A percentile compares a stretch with the other conserved stretches of the same genome.
These are phyloP conservation scores for Harringtonia lauricola DNA, from an alignment of 2,329 filamentous ascomycete genomes.

Conservation along the genomic window DNA sequence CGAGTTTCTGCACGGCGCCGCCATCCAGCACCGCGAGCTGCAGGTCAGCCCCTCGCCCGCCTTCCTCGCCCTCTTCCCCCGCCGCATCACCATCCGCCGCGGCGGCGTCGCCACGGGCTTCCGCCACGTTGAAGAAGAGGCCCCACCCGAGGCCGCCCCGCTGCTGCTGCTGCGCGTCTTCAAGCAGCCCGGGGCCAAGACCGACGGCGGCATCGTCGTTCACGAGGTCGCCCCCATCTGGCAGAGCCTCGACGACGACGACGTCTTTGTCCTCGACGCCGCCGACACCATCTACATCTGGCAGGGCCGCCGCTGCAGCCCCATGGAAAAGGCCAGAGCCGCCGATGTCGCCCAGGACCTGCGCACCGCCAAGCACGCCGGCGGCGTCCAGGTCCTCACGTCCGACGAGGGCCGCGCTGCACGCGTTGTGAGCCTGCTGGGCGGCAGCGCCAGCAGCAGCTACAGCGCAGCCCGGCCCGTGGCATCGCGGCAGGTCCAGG, in stretches of 20 bases:
- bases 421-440: conserved; percentile 44
- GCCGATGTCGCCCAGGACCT: conserved; percentile 53
- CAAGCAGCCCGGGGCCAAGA: conserved; percentile 39
- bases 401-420: conserved; percentile 46
- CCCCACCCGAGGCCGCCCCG: conserved; percentile 6
- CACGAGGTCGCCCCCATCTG: conserved; percentile 53
- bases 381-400: conserved; percentile 54
- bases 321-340: conserved; percentile 59
- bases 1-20: conserved; percentile 50
- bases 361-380: conserved; percentile 50
- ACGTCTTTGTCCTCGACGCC: conserved; percentile 55
- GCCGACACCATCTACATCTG: conserved; percentile 58
- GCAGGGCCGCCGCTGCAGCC: conserved; percentile 54
- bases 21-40: conserved; percentile 54
- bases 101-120: conserved; percentile 55
- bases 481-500: not conserved
- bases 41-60: conserved; percentile 47
- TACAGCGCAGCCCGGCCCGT: too few species aligned
- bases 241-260: conserved; percentile 50
- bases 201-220: conserved; percentile 41
- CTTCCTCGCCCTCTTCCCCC: conserved; percentile 49
- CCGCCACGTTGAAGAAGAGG: conserved; percentile 44
- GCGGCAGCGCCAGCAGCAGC: conserved; percentile 12
- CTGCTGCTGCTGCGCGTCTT: conserved; percentile 50
- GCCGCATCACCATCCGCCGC: conserved; percentile 41